phyloP scores from a whole-genome alignment of 2,329 filamentous ascomycete species.

The Lasiodiplodia sp. region DNA sequence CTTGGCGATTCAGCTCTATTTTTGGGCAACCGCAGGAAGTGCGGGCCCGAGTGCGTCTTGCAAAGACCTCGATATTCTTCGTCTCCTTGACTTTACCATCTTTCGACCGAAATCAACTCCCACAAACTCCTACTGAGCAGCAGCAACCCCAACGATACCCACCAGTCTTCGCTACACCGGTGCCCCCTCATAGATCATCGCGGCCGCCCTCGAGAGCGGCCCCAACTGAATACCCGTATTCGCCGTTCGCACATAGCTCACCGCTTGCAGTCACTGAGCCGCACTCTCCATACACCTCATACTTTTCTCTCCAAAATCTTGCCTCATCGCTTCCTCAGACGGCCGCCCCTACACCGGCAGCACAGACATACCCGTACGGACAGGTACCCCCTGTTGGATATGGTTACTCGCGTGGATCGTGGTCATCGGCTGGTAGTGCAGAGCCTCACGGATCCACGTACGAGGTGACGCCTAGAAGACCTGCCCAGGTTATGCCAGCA shows the following conservation, averaged over 20 bases:
- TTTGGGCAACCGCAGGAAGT: constrained; percentile 33
- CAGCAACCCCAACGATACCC: constrained; percentile 7
- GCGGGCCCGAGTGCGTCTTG: constrained; percentile 44
- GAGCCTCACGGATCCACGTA: not conserved
- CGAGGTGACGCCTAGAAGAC: constrained; percentile 12
- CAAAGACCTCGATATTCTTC: constrained; percentile 47
- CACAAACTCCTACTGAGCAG: constrained; percentile 3
- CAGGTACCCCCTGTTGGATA: not conserved
- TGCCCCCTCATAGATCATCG: constrained; percentile 9
- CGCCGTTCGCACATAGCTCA: constrained; percentile 15
- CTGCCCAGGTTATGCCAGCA: not conserved
- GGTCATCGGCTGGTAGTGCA: constrained; percentile 17
- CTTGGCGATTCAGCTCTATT: constrained; percentile 26
- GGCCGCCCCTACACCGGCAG: not conserved
- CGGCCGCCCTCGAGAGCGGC: constrained; percentile 12
- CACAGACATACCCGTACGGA: constrained; percentile 6
- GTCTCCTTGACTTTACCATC: constrained; percentile 40
- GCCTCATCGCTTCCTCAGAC: constrained; percentile 13
- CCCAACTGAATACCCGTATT: constrained; percentile 16
- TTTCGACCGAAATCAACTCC: constrained; percentile 11
- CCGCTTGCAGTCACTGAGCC: constrained; percentile 20
- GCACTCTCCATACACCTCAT: constrained; percentile 21
- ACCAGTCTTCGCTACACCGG: constrained; percentile 13
- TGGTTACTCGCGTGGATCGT: constrained; percentile 17
- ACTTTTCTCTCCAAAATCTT: constrained; percentile 21